Base-by-base conservation (phyloP, 768 basidiomycete genomes). In the Ramaria sp. region DNA sequence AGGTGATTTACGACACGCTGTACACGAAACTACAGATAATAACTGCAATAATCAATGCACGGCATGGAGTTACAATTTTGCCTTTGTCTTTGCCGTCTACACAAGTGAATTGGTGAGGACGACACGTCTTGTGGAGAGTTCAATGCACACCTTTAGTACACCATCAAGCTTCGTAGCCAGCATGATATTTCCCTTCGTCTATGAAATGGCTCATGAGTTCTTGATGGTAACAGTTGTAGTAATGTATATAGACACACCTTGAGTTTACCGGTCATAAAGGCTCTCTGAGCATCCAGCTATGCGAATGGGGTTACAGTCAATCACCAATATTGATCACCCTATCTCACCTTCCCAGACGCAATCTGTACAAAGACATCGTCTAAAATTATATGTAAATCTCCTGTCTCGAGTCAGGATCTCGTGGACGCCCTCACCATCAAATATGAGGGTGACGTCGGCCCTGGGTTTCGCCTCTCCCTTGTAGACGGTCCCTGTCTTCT, bases 251-350 rank as follows among this genome's bases (percentile, higher is more conserved):
- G 7, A 49, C 53, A 13, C 24, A 61, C 64, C 80, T 94, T 95
- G 51, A 96, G 80, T 66, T 89, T 88, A 30, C 93, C 93, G 7
- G 88, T 89, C 88, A 97, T 91, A 75, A 93, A 96, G 20, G 92
- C 92, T 67, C 92, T 93, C 71, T 96, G 93, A 19, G 90, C 92
- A 63, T 88, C 91, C 46, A 87, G 73, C 30, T 50, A 47, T 17
- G 13, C n/a, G 33, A 11, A 17, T 19, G 9, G 20, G n/a, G 45
- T 6, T 42, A 38, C 7, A 38, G 11, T 13, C 6, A 42, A 20
- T 55, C 6, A 3, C 33, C 6, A 22, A 20, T 30, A n/a, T 3
- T 31, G 3, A 39, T 48, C 17, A 27, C 4, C 17, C 20, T 22
- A 4, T 20, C 33, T 20, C 20, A 85, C 85, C 77, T 90, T 88